Percentiles rank a stretch among this genome's conserved stretches.
These are phyloP conservation scores for Polytrichum commune DNA, from an alignment of 225 moss, liverwort and hornwort genomes.

Conservation along the genomic window DNA sequence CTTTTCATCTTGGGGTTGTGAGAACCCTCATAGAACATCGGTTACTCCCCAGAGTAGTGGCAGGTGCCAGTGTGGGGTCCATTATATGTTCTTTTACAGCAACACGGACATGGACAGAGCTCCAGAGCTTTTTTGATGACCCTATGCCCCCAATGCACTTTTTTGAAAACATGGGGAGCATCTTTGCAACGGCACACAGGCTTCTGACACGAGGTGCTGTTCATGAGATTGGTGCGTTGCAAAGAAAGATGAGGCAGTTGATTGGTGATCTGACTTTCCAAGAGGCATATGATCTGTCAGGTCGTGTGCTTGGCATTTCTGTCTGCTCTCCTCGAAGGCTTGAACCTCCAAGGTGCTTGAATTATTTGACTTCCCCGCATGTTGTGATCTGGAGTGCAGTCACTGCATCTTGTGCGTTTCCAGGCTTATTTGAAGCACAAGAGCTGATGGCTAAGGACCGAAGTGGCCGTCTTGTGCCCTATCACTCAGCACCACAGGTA, in stretches of 20 bases:
- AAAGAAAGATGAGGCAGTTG: constrained; percentile 92
- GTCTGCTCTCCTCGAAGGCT: constrained; percentile 89
- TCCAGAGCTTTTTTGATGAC: constrained; percentile 90
- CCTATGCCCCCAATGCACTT: constrained; percentile 90
- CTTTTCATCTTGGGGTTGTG: constrained; percentile 95
- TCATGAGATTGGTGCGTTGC: constrained; percentile 84
- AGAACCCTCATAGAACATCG: constrained; percentile 92
- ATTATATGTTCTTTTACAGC: constrained; percentile 98
- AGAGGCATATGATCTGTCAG: constrained; percentile 97
- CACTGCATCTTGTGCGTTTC: constrained; percentile 98
- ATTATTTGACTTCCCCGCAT: constrained; percentile 97
- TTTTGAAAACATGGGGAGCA: constrained; percentile 98
- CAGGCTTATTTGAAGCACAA: constrained; percentile 94
- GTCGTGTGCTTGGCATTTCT: constrained; percentile 91
- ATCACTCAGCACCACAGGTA: constrained; percentile 81
- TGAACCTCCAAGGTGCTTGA: constrained; percentile 91
- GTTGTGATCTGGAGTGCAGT: constrained; percentile 99
- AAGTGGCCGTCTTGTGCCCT: constrained; percentile 83
- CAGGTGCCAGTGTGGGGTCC: constrained; percentile 97
- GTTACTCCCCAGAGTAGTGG: constrained; percentile 88
- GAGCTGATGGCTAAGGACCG: constrained; percentile 99
- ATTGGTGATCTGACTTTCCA: constrained; percentile 98
- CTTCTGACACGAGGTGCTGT: constrained; percentile 89
- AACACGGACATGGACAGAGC: constrained; percentile 94
- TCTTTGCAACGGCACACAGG: constrained; percentile 90